These are phyloP conservation scores for Davidsoniella virescens DNA, from an alignment of 2,329 filamentous ascomycete genomes.

Conservation along the genomic window DNA sequence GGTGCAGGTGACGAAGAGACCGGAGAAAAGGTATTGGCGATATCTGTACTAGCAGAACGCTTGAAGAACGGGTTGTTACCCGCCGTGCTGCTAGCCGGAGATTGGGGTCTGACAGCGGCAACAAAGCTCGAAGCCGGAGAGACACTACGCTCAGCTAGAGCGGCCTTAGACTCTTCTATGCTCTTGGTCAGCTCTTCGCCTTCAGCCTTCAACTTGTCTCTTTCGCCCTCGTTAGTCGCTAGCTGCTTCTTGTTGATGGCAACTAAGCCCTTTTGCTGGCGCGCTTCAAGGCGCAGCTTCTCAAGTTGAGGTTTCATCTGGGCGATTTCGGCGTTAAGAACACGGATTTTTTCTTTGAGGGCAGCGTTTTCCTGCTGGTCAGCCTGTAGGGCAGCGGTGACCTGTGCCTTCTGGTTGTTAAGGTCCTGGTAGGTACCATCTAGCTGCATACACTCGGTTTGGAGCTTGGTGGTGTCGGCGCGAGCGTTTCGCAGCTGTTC, in stretches of 20 bases:
- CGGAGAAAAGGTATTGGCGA: conserved; percentile 33
- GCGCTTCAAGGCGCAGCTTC: conserved; percentile 78
- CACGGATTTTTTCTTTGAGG: conserved; percentile 75
- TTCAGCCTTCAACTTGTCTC: conserved; percentile 73
- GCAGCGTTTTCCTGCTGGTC: conserved; percentile 78
- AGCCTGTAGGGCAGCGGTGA: conserved; percentile 56
- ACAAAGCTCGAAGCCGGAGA: conserved; percentile 32
- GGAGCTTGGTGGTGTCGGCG: conserved; percentile 68
- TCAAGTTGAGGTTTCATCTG: conserved; percentile 82
- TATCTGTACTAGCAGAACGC: conserved; percentile 44
- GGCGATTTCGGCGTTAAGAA: conserved; percentile 65
- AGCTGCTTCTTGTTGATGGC: conserved; percentile 99
- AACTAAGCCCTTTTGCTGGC: conserved; percentile 89
- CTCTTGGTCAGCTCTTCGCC: conserved; percentile 48
- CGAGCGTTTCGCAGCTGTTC: conserved; percentile 63
- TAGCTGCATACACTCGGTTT: conserved; percentile 67
- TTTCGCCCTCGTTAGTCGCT: conserved; percentile 71
- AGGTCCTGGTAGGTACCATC: conserved; percentile 70
- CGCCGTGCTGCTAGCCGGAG: conserved; percentile 36
- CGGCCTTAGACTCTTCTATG: conserved; percentile 5
- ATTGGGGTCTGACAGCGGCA: conserved; percentile 53
- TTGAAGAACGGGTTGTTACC: conserved; percentile 94
- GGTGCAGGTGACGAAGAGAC: conserved; percentile 22
- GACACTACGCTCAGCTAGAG: conserved; percentile 24
- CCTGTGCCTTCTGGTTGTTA: conserved; percentile 64